Base-by-base conservation (phyloP, 1,139 yeast species). In the Hansenula anomala region DNA sequence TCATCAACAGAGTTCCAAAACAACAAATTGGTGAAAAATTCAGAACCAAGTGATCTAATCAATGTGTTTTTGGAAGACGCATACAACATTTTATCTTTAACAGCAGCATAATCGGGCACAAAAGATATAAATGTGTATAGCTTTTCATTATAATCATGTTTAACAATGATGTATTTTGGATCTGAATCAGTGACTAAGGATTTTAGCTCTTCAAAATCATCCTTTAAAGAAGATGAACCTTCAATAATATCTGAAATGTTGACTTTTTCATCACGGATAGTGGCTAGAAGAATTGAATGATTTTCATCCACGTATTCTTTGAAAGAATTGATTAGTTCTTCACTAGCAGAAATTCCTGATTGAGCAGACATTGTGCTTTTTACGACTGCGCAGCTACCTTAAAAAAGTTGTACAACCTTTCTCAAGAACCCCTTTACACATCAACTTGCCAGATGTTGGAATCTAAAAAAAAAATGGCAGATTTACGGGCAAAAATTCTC, bases 11-110 rank as follows among this genome's bases (percentile, higher is more conserved):
- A 81, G 54, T 80, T 86, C 73, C 63, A 78, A 67, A 64, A 80
- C 51, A 56, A 62, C 51, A 58, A 76, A 36, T 78, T 73, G 26
- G 71, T 64, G 55, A 89, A 79, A 38, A 71, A 65, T 47, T 75
- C 79, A 6, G 83, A 77, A 11, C 95, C 95, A 37, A 92, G 67
- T 45, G 82, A 80, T 46, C 84, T 75, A 37, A 85, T 63, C 35
- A 92, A 63, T 1, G 94, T 79, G 55, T 78, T 82, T 48, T 87
- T 87, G 16, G 95, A 81, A 3, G 96, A 84, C 4, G 98, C 97
- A 60, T 90, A 94, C 39, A 92, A 70, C 97, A 92, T 92, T 59
- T 92, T 92, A 43, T 77, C 74, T 43, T 90, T 75, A 27, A 92
- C 90, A 8, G 82, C 80, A 12, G 97, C 89, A 36, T 63, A 60